Conservation (phyloP, 768 basidiomycete species). For the Dentipellis fragilis region DNA sequence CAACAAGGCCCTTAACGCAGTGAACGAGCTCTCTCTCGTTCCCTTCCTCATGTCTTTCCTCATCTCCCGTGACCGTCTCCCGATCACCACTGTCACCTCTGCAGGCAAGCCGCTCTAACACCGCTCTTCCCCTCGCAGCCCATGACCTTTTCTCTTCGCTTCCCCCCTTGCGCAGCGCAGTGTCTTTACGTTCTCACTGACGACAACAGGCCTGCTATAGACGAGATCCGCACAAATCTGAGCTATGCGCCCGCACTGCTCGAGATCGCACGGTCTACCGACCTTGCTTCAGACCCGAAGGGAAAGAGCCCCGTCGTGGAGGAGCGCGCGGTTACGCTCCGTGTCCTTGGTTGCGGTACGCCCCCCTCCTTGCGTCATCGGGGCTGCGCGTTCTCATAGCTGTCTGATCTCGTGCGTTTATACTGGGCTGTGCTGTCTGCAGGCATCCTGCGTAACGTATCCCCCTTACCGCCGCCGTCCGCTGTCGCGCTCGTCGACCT, state of each 20-base stretch:
- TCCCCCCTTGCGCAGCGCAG: conserved; percentile 51
- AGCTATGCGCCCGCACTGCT: conserved; percentile 57
- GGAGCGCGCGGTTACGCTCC: conserved; percentile 41
- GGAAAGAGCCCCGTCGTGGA: conserved; percentile 36
- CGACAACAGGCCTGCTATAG: conserved; percentile 70
- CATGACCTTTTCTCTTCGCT: neutral
- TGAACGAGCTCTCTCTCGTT: conserved; percentile 69
- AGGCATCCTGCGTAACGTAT: conserved; percentile 73
- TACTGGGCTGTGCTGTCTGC: neutral
- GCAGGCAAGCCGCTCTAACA: conserved; percentile 45
- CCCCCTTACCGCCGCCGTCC: conserved; percentile 64
- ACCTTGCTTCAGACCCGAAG: conserved; percentile 18
- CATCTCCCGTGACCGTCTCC: conserved; percentile 55
- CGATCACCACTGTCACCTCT: conserved; percentile 62
- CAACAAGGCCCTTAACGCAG: conserved; percentile 80
- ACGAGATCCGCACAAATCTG: conserved; percentile 52
- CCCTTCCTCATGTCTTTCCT: conserved; percentile 92
- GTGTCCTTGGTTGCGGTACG: conserved; percentile 63
- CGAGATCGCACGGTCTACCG: conserved; percentile 40
- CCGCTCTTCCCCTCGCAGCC: neutral
- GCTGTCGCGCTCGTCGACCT: conserved; percentile 53
- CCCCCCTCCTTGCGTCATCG: neutral
- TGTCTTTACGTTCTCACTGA: conserved; percentile 89
- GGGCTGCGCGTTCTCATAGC: neutral
- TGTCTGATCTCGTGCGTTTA: conserved; percentile 1